These are phyloP conservation scores for Sutorius australiensis DNA, from an alignment of 768 basidiomycete genomes.

Conservation along the genomic window DNA sequence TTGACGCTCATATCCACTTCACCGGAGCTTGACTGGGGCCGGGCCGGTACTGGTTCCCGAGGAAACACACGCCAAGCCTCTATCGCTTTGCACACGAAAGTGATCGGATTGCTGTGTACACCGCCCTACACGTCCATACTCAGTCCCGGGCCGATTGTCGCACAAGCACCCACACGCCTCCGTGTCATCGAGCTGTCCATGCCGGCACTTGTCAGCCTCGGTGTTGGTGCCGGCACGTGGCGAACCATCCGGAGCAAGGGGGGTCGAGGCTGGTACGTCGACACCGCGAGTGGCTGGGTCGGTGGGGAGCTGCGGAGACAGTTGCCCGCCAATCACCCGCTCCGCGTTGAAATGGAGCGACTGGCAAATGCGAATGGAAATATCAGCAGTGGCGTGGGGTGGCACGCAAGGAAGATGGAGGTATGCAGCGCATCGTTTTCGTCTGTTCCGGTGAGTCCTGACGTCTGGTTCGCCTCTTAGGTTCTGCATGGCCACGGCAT, in stretches of 20 bases:
- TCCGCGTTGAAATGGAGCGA: constrained; percentile 65
- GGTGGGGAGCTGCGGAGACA: constrained; percentile 56
- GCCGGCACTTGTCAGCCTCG: constrained; percentile 64
- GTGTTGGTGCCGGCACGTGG: constrained; percentile 82
- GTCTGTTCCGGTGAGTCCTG: background rate
- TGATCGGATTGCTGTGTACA: constrained; percentile 78
- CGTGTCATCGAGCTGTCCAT: constrained; percentile 85
- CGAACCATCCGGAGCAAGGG: constrained; percentile 89
- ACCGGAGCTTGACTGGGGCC: constrained; percentile 64
- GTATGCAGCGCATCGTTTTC: constrained; percentile 41
- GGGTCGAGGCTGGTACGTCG: constrained; percentile 92
- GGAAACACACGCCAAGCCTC: constrained; percentile 63
- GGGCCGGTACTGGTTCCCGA: constrained; percentile 32
- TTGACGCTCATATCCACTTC: constrained; percentile 77
- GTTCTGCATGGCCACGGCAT: constrained; percentile 86
- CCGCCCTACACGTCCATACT: constrained; percentile 71
- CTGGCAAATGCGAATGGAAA: constrained; percentile 81
- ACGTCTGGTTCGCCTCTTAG: constrained; percentile 32
- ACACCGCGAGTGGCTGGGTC: constrained; percentile 79
- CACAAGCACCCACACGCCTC: constrained; percentile 59
- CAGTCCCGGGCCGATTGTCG: constrained; percentile 27
- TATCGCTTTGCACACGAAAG: constrained; percentile 68
- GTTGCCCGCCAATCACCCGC: constrained; percentile 57
- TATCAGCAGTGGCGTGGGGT: constrained; percentile 88
- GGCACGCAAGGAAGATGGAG: constrained; percentile 98